phyloP scores from a whole-genome alignment of 352 stramenopile genomes.

The Phytophthora lateralis region DNA sequence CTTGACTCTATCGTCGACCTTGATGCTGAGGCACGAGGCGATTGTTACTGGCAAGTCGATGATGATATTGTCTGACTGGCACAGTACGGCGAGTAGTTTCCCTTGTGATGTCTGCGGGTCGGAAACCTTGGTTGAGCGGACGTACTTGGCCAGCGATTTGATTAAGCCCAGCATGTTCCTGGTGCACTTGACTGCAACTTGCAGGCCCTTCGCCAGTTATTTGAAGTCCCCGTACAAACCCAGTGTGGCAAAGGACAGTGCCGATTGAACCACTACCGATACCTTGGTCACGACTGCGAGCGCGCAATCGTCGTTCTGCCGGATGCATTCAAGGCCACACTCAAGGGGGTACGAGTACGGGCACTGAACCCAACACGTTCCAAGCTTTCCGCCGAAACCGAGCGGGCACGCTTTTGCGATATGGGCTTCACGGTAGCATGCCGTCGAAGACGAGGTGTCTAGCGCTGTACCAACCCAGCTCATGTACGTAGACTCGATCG shows the following conservation, averaged over 20 bases:
- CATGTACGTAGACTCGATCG: conserved; percentile 26
- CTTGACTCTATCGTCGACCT: conserved; percentile 21
- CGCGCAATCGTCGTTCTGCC: conserved; percentile 34
- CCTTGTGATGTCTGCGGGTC: conserved; percentile 32
- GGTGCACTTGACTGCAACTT: conserved; percentile 28
- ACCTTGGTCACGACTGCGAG: conserved; percentile 28
- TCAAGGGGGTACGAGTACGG: conserved; percentile 34
- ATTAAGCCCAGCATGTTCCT: conserved; percentile 28
- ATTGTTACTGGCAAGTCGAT: conserved; percentile 42
- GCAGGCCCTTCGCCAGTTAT: conserved; percentile 8
- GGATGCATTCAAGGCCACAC: conserved; percentile 41
- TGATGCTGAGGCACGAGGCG: conserved; percentile 31
- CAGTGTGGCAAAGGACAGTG: conserved; percentile 13
- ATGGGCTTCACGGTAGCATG: conserved; percentile 44
- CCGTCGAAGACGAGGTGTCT: conserved; percentile 21
- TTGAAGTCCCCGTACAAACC: conserved; percentile 12
- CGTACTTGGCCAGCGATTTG: conserved; percentile 27
- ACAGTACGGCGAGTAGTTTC: conserved; percentile 34
- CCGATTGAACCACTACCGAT: conserved; percentile 4
- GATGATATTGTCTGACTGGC: conserved; percentile 35
- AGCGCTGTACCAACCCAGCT: conserved; percentile 35
- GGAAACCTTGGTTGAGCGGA: conserved; percentile 18
- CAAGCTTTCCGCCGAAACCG: conserved; percentile 16
- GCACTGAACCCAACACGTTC: conserved; percentile 33
- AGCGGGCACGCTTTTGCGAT: conserved; percentile 29